phyloP scores from a whole-genome alignment of 345 rosid genomes.

The Ailanthus altissimus region DNA sequence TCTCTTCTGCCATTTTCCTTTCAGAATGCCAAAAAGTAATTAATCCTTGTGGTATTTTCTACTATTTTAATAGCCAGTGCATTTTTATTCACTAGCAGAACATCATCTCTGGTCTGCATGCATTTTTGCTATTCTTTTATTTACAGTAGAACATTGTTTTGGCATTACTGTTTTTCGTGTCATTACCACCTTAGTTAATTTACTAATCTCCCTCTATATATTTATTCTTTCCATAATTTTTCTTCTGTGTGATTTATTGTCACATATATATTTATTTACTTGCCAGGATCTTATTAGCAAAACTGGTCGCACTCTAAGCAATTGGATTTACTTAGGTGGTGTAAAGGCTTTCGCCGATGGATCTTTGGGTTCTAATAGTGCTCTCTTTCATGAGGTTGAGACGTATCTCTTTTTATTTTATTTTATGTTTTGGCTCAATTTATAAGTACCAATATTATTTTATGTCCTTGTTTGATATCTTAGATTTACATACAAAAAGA shows the following conservation, averaged over 20 bases:
- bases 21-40: background rate
- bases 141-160: background rate
- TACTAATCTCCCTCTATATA: background rate
- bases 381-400: constrained; percentile 82
- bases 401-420: constrained; percentile 3
- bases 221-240: too few relatives aligned
- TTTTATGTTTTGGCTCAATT: background rate
- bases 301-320: constrained; percentile 54
- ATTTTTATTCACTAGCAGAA: background rate
- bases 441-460: background rate
- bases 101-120: background rate
- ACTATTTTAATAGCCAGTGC: background rate
- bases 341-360: constrained; percentile 96
- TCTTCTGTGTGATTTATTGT: background rate
- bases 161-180: background rate
- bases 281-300: constrained; percentile 54
- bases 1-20: background rate
- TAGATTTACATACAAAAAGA: background rate
- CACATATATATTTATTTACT: background rate
- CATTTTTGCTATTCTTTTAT: background rate
- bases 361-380: constrained; percentile 84
- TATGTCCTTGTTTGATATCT: background rate
- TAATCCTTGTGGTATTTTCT: background rate
- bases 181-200: background rate
- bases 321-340: constrained; percentile 84